Percentiles rank a stretch among this genome's conserved stretches.
Evolutionary conservation across 345 rosid species (phyloP).

Genomic region (Anacardium occidentale): DNA sequence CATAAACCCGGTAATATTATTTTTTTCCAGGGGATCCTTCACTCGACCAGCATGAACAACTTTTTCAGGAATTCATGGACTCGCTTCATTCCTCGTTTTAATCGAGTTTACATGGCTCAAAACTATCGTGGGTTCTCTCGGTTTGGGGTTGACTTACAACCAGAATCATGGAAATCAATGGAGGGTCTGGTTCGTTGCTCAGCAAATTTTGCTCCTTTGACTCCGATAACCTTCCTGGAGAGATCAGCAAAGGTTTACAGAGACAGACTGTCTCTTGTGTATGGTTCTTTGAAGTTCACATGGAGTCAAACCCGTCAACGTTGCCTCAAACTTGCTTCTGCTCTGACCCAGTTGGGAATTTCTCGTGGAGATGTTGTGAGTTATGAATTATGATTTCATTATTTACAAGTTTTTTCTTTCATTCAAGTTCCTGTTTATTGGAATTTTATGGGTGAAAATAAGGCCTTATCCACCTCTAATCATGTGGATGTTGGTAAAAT

Average conservation of each 20-base stretch:
- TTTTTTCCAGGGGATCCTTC: not conserved
- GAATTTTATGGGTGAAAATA: not conserved
- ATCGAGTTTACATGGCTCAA: not conserved
- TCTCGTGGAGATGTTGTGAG: conserved; percentile 70
- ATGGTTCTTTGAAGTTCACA: conserved; percentile 45
- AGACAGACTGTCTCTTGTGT: conserved; percentile 53
- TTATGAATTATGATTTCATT: not conserved
- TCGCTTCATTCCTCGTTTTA: conserved; percentile 7
- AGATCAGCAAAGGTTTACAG: conserved; percentile 66
- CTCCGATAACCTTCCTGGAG: conserved; percentile 77
- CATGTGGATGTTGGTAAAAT: not conserved
- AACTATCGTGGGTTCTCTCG: conserved; percentile 10
- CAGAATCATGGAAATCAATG: conserved; percentile 52
- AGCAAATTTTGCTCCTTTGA: conserved; percentile 55
- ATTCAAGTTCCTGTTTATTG: no score
- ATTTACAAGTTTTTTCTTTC: not conserved
- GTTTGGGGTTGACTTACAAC: conserved; percentile 23
- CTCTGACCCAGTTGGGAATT: conserved; percentile 54
- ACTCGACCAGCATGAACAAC: conserved; percentile 14
- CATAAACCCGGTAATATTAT: not conserved
- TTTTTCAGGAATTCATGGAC: conserved; percentile 21
- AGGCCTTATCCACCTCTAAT: not conserved
- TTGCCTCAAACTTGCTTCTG: conserved; percentile 71
- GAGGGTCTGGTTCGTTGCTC: conserved; percentile 59
- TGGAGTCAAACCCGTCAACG: conserved; percentile 69